Evolutionary conservation across 257 asterid species (phyloP).

Genomic region (Ehretia macrophylla): DNA sequence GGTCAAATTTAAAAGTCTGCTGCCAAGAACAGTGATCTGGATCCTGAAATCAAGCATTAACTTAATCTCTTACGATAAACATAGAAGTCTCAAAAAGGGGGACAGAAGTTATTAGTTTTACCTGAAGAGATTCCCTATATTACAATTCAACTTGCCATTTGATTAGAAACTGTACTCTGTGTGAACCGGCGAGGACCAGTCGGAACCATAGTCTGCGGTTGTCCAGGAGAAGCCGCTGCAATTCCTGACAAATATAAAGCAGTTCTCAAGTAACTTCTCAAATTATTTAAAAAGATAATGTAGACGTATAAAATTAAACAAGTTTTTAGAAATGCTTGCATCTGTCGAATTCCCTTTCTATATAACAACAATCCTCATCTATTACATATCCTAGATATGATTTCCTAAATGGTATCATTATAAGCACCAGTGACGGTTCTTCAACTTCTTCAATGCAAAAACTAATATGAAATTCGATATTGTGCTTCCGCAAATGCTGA

Average conservation of each 20-base stretch:
- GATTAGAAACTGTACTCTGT: constrained; percentile 26
- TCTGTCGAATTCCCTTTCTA: too few species aligned
- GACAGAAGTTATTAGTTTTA: constrained; percentile 1
- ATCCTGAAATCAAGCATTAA: constrained; percentile 14
- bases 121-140: constrained; percentile 11
- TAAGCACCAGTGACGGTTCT: too few species aligned
- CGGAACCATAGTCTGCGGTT: constrained; percentile 25
- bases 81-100: background rate
- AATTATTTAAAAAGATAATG: too few species aligned
- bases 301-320: too few species aligned
- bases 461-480: too few species aligned
- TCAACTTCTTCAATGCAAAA: too few species aligned
- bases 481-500: too few species aligned
- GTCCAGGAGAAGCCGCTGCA: constrained; percentile 16
- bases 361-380: too few species aligned
- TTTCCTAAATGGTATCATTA: too few species aligned
- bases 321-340: too few species aligned
- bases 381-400: too few species aligned
- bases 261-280: too few species aligned
- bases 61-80: background rate
- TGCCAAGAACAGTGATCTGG: constrained; percentile 16
- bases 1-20: constrained; percentile 21
- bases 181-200: constrained; percentile 24
- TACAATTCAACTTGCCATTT: constrained; percentile 27
- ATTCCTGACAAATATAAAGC: constrained; percentile 16